Conservation (phyloP, 495 filamentous ascomycete species). For the Wilcoxina mikolae region DNA sequence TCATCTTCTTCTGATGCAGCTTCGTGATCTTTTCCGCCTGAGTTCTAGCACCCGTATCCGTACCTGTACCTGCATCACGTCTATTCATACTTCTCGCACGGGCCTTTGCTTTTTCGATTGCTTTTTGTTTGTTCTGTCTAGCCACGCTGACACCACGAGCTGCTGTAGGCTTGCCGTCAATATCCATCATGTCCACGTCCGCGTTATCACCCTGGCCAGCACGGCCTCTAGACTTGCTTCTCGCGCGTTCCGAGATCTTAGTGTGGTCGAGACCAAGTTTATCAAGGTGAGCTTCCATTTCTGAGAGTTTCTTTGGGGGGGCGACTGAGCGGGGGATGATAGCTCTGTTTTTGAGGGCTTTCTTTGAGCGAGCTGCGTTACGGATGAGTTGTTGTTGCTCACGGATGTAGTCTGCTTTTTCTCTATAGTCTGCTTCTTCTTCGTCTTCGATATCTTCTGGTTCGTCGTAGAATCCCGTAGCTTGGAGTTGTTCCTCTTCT, state of each 20-base stretch:
- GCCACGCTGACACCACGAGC: conserved; percentile 30
- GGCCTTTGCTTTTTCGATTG: conserved; percentile 60
- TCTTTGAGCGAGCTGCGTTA: conserved; percentile 82
- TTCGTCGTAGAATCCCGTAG: conserved; percentile 64
- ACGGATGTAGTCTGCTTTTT: conserved; percentile 87
- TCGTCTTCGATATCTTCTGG: conserved; percentile 56
- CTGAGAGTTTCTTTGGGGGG: conserved; percentile 58
- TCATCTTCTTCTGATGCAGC: conserved; percentile 94
- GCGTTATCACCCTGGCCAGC: conserved; percentile 38
- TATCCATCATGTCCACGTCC: conserved; percentile 67
- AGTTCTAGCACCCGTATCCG: conserved; percentile 40
- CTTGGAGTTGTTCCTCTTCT: conserved; percentile 82
- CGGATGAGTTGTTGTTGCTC: conserved; percentile 78
- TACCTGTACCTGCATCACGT: conserved; percentile 61
- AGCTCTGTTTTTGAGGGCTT: conserved; percentile 90
- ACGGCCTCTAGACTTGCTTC: conserved; percentile 50
- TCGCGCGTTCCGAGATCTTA: conserved; percentile 54
- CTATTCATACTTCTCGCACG: conserved; percentile 72
- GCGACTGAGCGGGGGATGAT: conserved; percentile 65
- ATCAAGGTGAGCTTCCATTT: conserved; percentile 72
- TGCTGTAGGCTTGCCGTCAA: conserved; percentile 50
- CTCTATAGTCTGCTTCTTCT: conserved; percentile 67
- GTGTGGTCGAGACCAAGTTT: conserved; percentile 70
- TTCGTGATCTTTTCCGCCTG: conserved; percentile 78
- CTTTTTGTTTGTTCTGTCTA: conserved; percentile 22